Evolutionary conservation across 441 rosid genomes (phyloP).

Genomic region (Aquilaria agallochum): DNA sequence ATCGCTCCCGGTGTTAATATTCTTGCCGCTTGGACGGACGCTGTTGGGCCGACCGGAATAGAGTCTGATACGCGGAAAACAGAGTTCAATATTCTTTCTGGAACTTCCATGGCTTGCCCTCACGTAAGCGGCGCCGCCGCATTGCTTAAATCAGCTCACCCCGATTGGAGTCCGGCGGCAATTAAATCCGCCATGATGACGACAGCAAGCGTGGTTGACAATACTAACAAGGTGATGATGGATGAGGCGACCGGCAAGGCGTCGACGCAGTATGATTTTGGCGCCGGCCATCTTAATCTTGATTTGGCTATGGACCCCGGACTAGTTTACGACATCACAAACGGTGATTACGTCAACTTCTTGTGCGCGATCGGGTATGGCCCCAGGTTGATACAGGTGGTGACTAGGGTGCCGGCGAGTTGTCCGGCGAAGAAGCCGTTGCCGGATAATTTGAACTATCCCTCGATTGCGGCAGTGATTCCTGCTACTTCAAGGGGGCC

Average conservation of each 20-base stretch:
- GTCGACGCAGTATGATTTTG: constrained; percentile 50
- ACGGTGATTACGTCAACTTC: constrained; percentile 50
- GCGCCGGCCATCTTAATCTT: constrained; percentile 68
- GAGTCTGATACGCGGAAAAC: constrained; percentile 53
- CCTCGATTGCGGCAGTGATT: too few relatives aligned
- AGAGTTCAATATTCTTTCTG: constrained; percentile 67
- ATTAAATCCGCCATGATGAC: constrained; percentile 79
- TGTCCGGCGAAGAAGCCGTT: constrained; percentile 37
- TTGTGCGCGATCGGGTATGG: constrained; percentile 61
- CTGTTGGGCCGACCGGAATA: constrained; percentile 62
- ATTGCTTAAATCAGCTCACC: constrained; percentile 68
- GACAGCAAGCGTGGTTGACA: constrained; percentile 44
- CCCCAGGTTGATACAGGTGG: constrained; percentile 58
- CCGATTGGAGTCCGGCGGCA: constrained; percentile 61
- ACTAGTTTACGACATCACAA: constrained; percentile 58
- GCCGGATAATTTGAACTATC: too few relatives aligned
- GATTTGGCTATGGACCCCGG: constrained; percentile 78
- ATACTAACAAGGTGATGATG: constrained; percentile 35
- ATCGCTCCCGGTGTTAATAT: constrained; percentile 17
- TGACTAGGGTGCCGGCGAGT: constrained; percentile 44
- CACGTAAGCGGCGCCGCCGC: constrained; percentile 81
- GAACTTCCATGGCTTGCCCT: constrained; percentile 82
- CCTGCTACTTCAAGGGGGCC: too few relatives aligned
- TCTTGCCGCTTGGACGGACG: constrained; percentile 63
- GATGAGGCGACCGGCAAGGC: constrained; percentile 72